Evolutionary conservation across 495 filamentous ascomycete genomes (phyloP), one percentile per base, ranked within the genome.

Genomic region (Bryoglossum gracile): DNA sequence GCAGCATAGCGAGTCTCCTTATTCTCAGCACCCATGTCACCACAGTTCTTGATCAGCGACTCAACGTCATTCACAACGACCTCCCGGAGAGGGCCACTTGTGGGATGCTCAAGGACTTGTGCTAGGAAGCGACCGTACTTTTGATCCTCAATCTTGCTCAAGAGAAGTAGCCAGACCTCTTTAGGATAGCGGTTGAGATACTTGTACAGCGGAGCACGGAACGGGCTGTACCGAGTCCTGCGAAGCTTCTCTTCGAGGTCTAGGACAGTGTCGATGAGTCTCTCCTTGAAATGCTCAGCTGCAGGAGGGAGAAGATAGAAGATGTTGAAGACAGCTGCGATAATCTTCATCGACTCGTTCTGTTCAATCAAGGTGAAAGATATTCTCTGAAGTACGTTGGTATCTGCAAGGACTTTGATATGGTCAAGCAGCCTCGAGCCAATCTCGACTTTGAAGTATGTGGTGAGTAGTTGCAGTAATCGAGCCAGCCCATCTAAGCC

Each of bases 371-470:
- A 78, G 4, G 81, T 89, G 65, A 96, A 96, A 0, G 90, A 96
- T 2, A 92, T 84, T 59, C 89, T 87, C 63, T 96, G 90, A 46
- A 97, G 67, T 8, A 78, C 75, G 28, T 69, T 69, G 17, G 83
- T 74, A 53, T 95, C 90, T 0, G 91, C 92, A 58, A 99, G 87
- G 11, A 81, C 75, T 61, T 88, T 90, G 71, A 97, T 83, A 53
- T 99, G 94, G 37, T 95, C 90, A 13, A 99, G 69, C 6, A 99
- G 67, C 35, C 90, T 77, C 26, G 88, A 78, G 4, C 94, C 94
- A 39, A 99, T 99, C 62, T 96, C 94, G 2, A 95, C 91, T 66
- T 99, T 99, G 71, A 99, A 99, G 62, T 97, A 97, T 42, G 94
- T 97, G 0, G 94, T 99, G 17, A 99, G 68, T 0, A 99, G 73